Evolutionary conservation across 257 asterid species (phyloP).

Genomic region (Rubia yunnanensis): DNA sequence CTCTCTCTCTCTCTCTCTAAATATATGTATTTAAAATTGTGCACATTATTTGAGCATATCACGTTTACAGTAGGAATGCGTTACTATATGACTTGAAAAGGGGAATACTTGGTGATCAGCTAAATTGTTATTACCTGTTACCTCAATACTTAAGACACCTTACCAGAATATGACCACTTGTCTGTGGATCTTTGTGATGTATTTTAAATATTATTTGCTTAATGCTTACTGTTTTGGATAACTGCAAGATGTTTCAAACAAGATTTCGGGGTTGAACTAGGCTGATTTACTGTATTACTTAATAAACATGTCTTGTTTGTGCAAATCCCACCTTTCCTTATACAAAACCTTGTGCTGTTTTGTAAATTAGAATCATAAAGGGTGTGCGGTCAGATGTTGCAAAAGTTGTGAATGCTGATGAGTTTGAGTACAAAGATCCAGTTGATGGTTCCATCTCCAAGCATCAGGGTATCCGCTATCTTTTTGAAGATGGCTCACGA

Average conservation of each 20-base stretch:
- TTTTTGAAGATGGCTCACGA: conserved; percentile 93
- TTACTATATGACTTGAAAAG: not conserved
- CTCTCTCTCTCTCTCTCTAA: conserved; percentile 1
- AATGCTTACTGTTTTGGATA: not conserved
- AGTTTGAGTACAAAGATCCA: conserved; percentile 94
- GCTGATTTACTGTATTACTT: too few relatives aligned
- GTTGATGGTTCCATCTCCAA: conserved; percentile 94
- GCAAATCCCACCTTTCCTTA: not conserved
- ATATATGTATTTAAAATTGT: not conserved
- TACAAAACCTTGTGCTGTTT: conserved; percentile 3
- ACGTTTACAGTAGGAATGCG: not conserved
- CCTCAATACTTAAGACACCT: too few relatives aligned
- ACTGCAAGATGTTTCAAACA: not conserved
- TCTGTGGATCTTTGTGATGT: not conserved
- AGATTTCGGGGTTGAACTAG: not conserved
- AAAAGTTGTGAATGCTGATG: conserved; percentile 67
- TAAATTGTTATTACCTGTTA: not conserved
- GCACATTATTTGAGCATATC: not conserved
- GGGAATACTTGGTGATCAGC: not conserved
- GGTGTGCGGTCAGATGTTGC: conserved; percentile 63
- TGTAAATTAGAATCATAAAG: conserved; percentile 47
- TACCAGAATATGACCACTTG: too few relatives aligned
- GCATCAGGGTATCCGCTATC: conserved; percentile 92
- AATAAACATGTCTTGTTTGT: not conserved
- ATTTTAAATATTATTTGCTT: not conserved